Evolutionary conservation across 768 basidiomycete species (phyloP), one percentile per base, ranked within the genome.

Genomic region (Tubosaeta sp.): DNA sequence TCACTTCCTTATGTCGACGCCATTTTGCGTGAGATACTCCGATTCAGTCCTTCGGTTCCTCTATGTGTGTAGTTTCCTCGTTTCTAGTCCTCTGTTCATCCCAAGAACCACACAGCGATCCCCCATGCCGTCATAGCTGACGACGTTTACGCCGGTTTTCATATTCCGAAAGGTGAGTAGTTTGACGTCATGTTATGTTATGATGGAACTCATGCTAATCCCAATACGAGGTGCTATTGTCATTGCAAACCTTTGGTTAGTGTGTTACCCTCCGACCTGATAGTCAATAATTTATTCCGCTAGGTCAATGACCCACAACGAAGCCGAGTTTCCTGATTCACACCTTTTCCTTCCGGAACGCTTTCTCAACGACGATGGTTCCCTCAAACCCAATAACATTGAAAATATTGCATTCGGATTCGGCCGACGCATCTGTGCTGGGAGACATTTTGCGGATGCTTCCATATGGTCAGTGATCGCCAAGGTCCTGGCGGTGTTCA

Each of bases 131-230:
- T 57, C 4, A 66, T 72, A 0, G 54, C 68, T 42, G 73, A 74
- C 40, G 75, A 75, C 36, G 51, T 66, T 12, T 76, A 74, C 52
- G 59, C 65, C 30, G 71, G 73, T 11, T 76, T 76, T 49, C 61
- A 75, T 6, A 83, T 83, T 44, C 81, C 81, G 6, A 71, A 72
- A 50, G 53, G 53, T 41, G n/a, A 35, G 34, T 27, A 11, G 4
- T 25, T 12, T 16, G 34, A 35, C 12, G 3, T 6, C 34, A 4
- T 5, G 9, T 10, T 6, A 18, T 34, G 9, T 7, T 22, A 29
- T 19, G 6, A 13, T n/a, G n/a, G n/a, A 47, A 21, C 6, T 19
- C n/a, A 7, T 30, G 12, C 6, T 38, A 10, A 27, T 27, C 6
- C 25, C 4, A 10, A 30, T 21, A 18, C 24, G n/a, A 52, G 51